A percentile compares a stretch with the other conserved stretches of the same genome.
These are phyloP conservation scores for Epicoccum nigrum DNA, from an alignment of 2,329 filamentous ascomycete genomes.

Conservation along the genomic window DNA sequence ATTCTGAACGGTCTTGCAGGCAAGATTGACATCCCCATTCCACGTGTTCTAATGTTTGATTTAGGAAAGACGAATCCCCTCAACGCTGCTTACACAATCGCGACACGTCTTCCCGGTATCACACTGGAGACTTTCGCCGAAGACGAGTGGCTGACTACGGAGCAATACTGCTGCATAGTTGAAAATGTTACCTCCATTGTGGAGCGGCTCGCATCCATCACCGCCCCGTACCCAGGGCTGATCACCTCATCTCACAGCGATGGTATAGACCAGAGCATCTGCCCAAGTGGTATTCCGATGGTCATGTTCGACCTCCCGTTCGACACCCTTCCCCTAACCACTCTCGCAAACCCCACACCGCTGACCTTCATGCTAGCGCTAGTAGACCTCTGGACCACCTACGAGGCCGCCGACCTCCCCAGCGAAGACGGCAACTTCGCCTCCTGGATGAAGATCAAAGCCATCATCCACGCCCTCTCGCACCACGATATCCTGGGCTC, in stretches of 20 bases:
- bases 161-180: not conserved
- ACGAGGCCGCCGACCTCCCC: not conserved
- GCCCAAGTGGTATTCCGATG: not conserved
- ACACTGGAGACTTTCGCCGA: not conserved
- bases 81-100: not conserved
- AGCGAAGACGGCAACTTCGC: not conserved
- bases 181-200: not conserved
- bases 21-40: not conserved
- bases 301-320: not conserved
- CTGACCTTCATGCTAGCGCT: not conserved
- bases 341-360: not conserved
- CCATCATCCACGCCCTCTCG: not conserved
- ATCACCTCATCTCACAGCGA: not conserved
- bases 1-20: not conserved
- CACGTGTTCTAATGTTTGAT: not conserved
- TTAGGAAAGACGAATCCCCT: not conserved
- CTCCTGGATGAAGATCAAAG: not conserved
- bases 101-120: not conserved
- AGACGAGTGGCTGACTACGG: not conserved
- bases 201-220: not conserved
- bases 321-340: not conserved
- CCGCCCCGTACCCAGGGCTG: not conserved
- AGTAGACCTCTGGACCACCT: not conserved
- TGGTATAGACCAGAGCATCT: not conserved
- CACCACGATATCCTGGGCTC: not conserved